Evolutionary conservation across 2,329 filamentous ascomycete genomes (phyloP).

Genomic region (Cucurbitaria berberidis): DNA sequence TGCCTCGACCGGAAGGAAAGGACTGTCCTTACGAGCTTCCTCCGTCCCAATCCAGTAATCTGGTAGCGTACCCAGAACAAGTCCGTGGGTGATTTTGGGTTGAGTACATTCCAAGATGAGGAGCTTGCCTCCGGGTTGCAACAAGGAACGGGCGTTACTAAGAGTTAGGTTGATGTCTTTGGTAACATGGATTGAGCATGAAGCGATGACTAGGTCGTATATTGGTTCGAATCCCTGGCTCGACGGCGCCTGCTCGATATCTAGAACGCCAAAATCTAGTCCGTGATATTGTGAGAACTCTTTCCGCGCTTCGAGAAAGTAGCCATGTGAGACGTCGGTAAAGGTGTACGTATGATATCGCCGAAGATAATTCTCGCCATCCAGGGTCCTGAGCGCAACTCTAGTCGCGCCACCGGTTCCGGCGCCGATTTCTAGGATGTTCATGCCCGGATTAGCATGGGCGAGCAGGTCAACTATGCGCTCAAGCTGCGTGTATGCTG

Average conservation of each 20-base stretch:
- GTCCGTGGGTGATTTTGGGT: neutral
- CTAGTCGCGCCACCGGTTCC: conserved; percentile 16
- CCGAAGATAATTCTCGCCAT: neutral
- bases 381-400: conserved; percentile 1
- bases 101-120: conserved; percentile 51
- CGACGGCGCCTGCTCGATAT: conserved; percentile 19
- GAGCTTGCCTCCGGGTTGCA: conserved; percentile 53
- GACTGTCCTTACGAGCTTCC: conserved; percentile 13
- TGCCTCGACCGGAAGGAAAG: conserved; percentile 21
- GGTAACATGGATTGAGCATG: conserved; percentile 18
- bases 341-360: conserved; percentile 22
- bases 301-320: conserved; percentile 8
- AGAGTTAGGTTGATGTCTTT: conserved; percentile 13
- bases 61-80: conserved; percentile 18
- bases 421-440: conserved; percentile 42
- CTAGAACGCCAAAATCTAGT: conserved; percentile 12
- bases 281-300: neutral
- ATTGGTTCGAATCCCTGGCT: conserved; percentile 12
- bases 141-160: conserved; percentile 19
- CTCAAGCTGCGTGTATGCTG: conserved; percentile 17
- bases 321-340: conserved; percentile 19
- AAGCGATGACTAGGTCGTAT: conserved; percentile 30
- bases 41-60: conserved; percentile 16
- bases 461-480: conserved; percentile 43
- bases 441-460: conserved; percentile 45